Evolutionary conservation across 2,329 filamentous ascomycete species (phyloP).

Genomic region (Phaeophleospora eucalypticola): DNA sequence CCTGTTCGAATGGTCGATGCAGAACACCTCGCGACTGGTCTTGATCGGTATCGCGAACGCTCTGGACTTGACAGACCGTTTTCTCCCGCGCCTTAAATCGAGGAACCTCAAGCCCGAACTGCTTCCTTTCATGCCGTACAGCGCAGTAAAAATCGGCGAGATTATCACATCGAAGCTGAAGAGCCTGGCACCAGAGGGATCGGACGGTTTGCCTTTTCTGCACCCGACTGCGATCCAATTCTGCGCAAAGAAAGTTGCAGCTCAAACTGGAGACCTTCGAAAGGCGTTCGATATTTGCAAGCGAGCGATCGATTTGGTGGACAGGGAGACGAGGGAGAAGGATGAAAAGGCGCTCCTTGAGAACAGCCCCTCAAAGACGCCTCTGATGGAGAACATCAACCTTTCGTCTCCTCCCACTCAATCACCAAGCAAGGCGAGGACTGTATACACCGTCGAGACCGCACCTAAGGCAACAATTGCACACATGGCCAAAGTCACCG

Average conservation of each 20-base stretch:
- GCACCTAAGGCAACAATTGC: constrained; percentile 85
- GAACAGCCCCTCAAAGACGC: constrained; percentile 62
- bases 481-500: constrained; percentile 87
- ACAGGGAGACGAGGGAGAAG: constrained; percentile 74
- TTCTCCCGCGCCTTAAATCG: constrained; percentile 86
- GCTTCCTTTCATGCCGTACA: constrained; percentile 90
- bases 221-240: constrained; percentile 92
- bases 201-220: constrained; percentile 69
- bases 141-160: constrained; percentile 75
- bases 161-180: constrained; percentile 82
- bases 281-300: constrained; percentile 95
- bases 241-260: constrained; percentile 89
- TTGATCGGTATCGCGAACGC: constrained; percentile 95
- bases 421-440: constrained; percentile 38
- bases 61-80: constrained; percentile 89
- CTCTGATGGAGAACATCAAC: constrained; percentile 78
- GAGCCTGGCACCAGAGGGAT: constrained; percentile 49
- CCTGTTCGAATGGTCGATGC: constrained; percentile 94
- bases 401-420: constrained; percentile 50
- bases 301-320: constrained; percentile 81
- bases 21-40: constrained; percentile 71
- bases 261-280: constrained; percentile 87
- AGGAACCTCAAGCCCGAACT: constrained; percentile 86
- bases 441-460: constrained; percentile 62
- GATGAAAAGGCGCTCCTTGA: constrained; percentile 59